Base-by-base conservation (phyloP, 2,329 filamentous ascomycete species). In the Byssoonygena ceratinophila region DNA sequence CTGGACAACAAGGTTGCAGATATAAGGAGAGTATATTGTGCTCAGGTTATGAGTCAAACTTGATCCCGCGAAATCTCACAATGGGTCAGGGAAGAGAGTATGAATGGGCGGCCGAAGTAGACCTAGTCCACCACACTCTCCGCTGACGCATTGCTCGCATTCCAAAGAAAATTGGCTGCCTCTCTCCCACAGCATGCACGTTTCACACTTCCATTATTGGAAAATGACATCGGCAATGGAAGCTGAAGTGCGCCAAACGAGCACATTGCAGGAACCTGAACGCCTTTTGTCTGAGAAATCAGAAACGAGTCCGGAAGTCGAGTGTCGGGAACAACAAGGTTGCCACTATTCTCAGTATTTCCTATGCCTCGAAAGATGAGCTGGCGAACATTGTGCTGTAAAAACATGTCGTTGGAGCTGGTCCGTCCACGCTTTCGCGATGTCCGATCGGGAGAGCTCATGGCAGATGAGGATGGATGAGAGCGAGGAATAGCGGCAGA, bases 371-470 rank as follows among this genome's bases (percentile, higher is more conserved):
- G 54, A 32, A 64, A 58, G 50, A 70, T 65, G 51, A 71, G 46
- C 31, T 68, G 61, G 52, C 68, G 68, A 46, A 71, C 66, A 50
- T 69, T 64, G 49, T 62, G 63, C 55, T 71, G 69, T 34, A 71
- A 58, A 20, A 60, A 54, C 7, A 64, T 56, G 51, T 71, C 69
- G 27, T 69, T 67, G 3, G 69, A 71, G 23, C 62, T 62, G 11
- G 68, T 66, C 36, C 69, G 67, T 45, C 67, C 66, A 51, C 69
- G 68, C 53, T 71, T 71, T 45, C 69, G 65, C 54, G 63, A 64
- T 43, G 58, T 20, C 16, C 27, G 37, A 32, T 27, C 12, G 2
- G 36, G 52, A 11, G 23, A 36, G 32, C 34, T 16, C 37, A 18
- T 14, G 20, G 46, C 11, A 20, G 32, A 36, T 14, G 29, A 8